Percentiles rank a stretch among this genome's conserved stretches.
phyloP scores from a whole-genome alignment of 1,139 yeast species.

The Fermentozyma sake region DNA sequence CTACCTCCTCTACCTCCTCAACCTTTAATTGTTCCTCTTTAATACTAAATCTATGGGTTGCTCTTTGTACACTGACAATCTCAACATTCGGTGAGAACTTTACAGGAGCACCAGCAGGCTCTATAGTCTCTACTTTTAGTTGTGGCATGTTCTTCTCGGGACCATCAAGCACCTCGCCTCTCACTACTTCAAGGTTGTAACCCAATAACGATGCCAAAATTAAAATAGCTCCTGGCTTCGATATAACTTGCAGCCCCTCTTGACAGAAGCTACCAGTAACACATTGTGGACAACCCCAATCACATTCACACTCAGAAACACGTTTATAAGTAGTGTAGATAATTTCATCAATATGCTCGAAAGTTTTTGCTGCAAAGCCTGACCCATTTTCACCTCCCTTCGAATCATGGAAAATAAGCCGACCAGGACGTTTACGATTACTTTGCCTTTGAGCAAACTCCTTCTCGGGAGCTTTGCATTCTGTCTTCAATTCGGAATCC shows the following conservation, averaged over 20 bases:
- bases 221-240: slow-evolving; percentile 82
- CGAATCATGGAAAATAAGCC: slow-evolving; percentile 78
- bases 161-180: slow-evolving; percentile 54
- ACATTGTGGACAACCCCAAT: slow-evolving; percentile 88
- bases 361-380: slow-evolving; percentile 75
- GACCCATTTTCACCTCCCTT: slow-evolving; percentile 76
- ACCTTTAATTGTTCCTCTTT: slow-evolving; percentile 1
- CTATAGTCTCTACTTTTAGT: slow-evolving; percentile 63
- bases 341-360: slow-evolving; percentile 68
- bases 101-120: slow-evolving; percentile 47
- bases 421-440: slow-evolving; percentile 72
- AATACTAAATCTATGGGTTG: slow-evolving; percentile 10
- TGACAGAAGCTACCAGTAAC: slow-evolving; percentile 74
- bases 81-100: slow-evolving; percentile 57
- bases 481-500: slow-evolving; percentile 75
- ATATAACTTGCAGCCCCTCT: slow-evolving; percentile 76
- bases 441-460: slow-evolving; percentile 78
- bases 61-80: slow-evolving; percentile 43
- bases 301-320: slow-evolving; percentile 67
- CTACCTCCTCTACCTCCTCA: too few relatives aligned
- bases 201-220: slow-evolving; percentile 54
- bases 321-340: slow-evolving; percentile 55
- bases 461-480: slow-evolving; percentile 95
- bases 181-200: slow-evolving; percentile 36
- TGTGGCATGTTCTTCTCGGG: slow-evolving; percentile 81